A percentile compares a stretch with the other conserved stretches of the same genome.
phyloP scores from a whole-genome alignment of 1,284 basidiomycete genomes.

The Heterobasidion occidentale region DNA sequence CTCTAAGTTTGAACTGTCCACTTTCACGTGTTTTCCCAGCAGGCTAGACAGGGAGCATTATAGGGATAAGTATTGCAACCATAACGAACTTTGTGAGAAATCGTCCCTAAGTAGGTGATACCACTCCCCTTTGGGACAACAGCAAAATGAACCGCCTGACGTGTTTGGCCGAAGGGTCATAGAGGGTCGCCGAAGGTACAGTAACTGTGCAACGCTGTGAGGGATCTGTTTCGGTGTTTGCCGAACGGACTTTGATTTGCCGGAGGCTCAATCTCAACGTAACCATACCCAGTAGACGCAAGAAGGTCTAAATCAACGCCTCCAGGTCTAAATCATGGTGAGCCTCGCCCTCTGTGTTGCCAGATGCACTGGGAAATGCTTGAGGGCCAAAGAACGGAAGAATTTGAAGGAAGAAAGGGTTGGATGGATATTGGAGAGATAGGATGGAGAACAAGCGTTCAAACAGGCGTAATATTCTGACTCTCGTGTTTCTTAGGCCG shows the following conservation, averaged over 20 bases:
- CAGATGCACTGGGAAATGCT: neutral
- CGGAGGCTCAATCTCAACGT: conserved; percentile 4
- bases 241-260: conserved; percentile 12
- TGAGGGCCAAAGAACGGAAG: conserved; percentile 6
- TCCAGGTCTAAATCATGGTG: conserved; percentile 13
- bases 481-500: conserved; percentile 11
- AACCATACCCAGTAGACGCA: conserved; percentile 1
- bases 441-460: conserved; percentile 22
- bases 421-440: conserved; percentile 23
- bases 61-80: too few relatives aligned
- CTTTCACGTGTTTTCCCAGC: too few relatives aligned
- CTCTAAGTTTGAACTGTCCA: too few relatives aligned
- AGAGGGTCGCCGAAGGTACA: too few relatives aligned
- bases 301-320: conserved; percentile 5
- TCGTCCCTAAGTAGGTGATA: too few relatives aligned
- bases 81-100: too few relatives aligned
- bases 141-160: too few relatives aligned
- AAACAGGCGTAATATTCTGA: neutral
- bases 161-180: too few relatives aligned
- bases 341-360: conserved; percentile 3
- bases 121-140: too few relatives aligned
- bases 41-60: too few relatives aligned
- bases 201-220: too few relatives aligned
- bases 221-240: neutral
- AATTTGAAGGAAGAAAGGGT: conserved; percentile 13